Evolutionary conservation across 202 grass and related monocot species (phyloP).

Genomic region (Digitaria exilis): DNA sequence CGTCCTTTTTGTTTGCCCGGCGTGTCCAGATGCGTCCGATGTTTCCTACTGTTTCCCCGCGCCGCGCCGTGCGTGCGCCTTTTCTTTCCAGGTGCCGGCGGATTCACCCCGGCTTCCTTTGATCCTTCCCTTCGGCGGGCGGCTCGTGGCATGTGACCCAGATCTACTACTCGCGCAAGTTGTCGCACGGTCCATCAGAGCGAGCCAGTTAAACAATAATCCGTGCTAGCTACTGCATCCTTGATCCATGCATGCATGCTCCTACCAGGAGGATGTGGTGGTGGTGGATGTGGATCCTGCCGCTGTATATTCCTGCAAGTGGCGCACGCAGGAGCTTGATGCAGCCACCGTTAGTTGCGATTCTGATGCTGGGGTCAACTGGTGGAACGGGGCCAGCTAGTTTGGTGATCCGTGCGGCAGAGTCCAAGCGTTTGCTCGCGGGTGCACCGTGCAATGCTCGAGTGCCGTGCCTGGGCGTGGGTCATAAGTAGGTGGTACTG

Average conservation of each 20-base stretch:
- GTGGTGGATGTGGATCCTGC: neutral
- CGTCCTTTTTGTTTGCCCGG: neutral
- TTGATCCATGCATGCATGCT: neutral
- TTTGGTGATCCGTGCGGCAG: neutral
- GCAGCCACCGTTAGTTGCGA: neutral
- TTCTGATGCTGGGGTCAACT: conserved; percentile 30
- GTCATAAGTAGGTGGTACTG: neutral
- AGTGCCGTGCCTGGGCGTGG: conserved; percentile 15
- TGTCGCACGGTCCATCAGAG: neutral
- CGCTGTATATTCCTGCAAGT: conserved; percentile 1
- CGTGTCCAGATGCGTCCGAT: conserved; percentile 33
- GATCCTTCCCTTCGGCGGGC: neutral
- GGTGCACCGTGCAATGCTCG: conserved; percentile 2
- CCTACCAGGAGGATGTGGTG: neutral
- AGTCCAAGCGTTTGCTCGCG: conserved; percentile 10
- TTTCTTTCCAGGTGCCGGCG: neutral
- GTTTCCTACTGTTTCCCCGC: conserved; percentile 33
- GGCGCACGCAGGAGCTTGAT: too few relatives aligned
- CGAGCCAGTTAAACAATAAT: neutral
- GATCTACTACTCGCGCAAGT: conserved; percentile 30
- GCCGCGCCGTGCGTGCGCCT: conserved; percentile 7
- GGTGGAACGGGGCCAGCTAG: neutral
- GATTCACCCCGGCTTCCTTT: neutral
- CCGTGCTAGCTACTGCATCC: neutral
- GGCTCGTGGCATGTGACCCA: conserved; percentile 10